Evolutionary conservation across 495 filamentous ascomycete genomes (phyloP).

Genomic region (Talaromyces borbonicus): DNA sequence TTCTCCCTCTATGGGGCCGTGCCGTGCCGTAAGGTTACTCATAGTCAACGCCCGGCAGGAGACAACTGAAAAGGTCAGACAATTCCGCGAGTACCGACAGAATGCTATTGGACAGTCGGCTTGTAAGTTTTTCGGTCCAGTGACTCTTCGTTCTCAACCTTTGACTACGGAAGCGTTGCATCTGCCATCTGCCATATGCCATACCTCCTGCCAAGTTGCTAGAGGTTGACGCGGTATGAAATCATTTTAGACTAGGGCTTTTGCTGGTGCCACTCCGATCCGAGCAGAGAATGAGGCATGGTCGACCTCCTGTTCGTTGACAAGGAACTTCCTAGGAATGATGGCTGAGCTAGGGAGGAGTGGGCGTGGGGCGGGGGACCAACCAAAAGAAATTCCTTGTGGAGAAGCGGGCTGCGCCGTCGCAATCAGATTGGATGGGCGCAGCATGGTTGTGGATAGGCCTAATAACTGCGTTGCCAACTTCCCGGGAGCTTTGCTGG

Average conservation of each 20-base stretch:
- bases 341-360: background rate
- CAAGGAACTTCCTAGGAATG: no score
- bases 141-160: background rate
- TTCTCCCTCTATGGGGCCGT: no score
- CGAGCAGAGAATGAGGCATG: no score
- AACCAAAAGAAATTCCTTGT: conserved; percentile 2
- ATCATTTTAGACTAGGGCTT: background rate
- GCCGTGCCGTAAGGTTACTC: no score
- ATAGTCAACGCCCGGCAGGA: no score
- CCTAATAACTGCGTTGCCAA: background rate
- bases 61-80: background rate
- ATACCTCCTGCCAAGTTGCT: no score
- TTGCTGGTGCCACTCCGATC: background rate
- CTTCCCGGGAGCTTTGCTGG: background rate
- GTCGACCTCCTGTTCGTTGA: no score
- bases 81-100: conserved; percentile 1
- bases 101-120: background rate
- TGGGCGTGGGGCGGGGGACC: no score
- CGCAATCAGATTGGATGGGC: background rate
- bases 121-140: background rate
- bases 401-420: conserved; percentile 4
- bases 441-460: no score
- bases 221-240: background rate
- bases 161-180: background rate
- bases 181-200: no score